phyloP scores from a whole-genome alignment of 768 basidiomycete species.

The Hortiboletus flavorubellus region DNA sequence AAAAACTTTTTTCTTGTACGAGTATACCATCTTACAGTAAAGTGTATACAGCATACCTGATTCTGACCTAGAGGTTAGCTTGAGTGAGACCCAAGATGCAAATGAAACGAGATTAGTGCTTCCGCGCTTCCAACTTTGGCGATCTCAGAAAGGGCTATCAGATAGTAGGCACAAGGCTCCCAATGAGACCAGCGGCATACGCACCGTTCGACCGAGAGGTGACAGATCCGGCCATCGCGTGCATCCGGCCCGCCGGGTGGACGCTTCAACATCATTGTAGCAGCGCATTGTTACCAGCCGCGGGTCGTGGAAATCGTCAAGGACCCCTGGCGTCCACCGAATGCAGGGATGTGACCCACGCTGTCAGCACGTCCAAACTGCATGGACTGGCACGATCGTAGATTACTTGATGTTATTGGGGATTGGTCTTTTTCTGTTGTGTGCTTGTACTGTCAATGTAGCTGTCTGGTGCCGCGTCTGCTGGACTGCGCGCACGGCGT shows the following conservation, averaged over 20 bases:
- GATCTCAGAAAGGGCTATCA: not conserved
- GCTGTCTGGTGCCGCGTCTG: not conserved
- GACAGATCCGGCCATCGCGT: too few relatives aligned
- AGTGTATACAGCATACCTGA: constrained; percentile 1
- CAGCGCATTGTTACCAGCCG: not conserved
- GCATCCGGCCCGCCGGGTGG: too few relatives aligned
- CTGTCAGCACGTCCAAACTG: too few relatives aligned
- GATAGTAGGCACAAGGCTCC: not conserved
- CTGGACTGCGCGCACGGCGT: not conserved
- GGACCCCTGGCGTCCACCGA: not conserved
- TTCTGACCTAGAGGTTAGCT: too few relatives aligned
- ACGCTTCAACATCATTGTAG: too few relatives aligned
- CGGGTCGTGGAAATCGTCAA: not conserved
- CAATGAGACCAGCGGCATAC: too few relatives aligned
- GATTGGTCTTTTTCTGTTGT: not conserved
- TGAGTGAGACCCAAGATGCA: not conserved
- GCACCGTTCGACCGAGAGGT: too few relatives aligned
- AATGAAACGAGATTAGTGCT: too few relatives aligned
- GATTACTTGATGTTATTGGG: not conserved
- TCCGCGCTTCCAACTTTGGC: not conserved
- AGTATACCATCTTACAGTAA: not conserved
- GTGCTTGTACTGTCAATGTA: not conserved
- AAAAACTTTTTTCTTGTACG: not conserved
- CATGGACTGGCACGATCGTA: not conserved
- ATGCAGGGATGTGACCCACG: not conserved